phyloP scores from a whole-genome alignment of 2,329 filamentous ascomycete species.

The Fonsecaea monophora region DNA sequence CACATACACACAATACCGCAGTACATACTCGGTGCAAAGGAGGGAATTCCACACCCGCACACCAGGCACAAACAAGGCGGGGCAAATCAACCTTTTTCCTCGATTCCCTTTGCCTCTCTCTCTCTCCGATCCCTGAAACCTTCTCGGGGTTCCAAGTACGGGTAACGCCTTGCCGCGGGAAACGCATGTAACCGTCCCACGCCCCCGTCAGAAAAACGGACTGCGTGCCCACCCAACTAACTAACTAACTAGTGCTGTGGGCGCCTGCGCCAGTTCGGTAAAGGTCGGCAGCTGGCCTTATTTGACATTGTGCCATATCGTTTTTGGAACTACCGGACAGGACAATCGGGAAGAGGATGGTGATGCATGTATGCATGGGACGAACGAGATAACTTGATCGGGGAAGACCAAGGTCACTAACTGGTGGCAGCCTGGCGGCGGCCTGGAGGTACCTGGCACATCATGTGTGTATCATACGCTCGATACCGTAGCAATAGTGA shows the following conservation, averaged over 20 bases:
- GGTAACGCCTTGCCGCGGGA: not conserved
- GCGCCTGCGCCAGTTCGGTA: not conserved
- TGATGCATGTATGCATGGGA: not conserved
- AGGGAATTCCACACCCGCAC: too few relatives aligned
- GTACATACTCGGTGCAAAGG: too few relatives aligned
- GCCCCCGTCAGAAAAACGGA: not conserved
- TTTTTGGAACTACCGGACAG: not conserved
- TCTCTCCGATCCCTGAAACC: not conserved
- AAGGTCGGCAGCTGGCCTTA: not conserved
- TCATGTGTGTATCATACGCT: too few relatives aligned
- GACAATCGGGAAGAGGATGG: not conserved
- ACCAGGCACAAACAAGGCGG: too few relatives aligned
- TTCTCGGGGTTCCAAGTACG: not conserved
- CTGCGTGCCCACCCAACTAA: not conserved
- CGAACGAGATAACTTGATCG: not conserved
- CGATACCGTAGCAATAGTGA: not conserved
- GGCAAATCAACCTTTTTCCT: too few relatives aligned
- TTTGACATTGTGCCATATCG: not conserved
- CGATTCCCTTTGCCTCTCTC: too few relatives aligned
- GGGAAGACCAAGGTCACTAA: not conserved
- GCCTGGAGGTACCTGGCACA: too few relatives aligned
- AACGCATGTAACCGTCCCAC: not conserved
- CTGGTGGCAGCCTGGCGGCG: too few relatives aligned
- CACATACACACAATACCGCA: too few relatives aligned
- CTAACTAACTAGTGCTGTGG: not conserved